Base-by-base conservation (phyloP, 768 basidiomycete species). In the Boletus bicolor region DNA sequence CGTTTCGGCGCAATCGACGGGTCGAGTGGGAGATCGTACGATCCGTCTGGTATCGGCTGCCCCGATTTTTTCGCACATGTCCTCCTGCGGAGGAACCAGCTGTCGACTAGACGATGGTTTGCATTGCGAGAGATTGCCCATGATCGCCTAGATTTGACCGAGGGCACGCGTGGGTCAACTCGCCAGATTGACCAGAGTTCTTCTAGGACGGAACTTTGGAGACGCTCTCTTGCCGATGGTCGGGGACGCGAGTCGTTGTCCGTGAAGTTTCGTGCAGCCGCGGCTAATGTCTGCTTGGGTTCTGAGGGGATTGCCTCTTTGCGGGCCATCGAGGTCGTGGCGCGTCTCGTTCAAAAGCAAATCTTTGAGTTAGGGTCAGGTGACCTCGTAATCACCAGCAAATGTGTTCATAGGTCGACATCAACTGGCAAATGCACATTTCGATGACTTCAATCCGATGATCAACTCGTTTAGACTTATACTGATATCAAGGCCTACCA, bases 151-250 rank as follows among this genome's bases (percentile, higher is more conserved):
- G 71, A 70, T 28, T 49, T 54, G 35, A 69, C 9, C 3, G 71
- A 63, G 32, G 69, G 69, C 4, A 70, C 58, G 39, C 71, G 69
- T 9, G 61, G 68, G 49, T 73, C 47, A 8, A 56, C 47, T 39
- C 35, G 61, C 69, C 71, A 70, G 39, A 70, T 70, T 5, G 51
- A 61, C 67, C 67, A 69, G 24, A 70, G 71, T 17, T 70, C 69
- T 41, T 53, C 32, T 19, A 69, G 55, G 39, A 58, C 44, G 1
- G 53, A 52, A 19, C 14, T n/a, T 17, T 37, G 2, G 42, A 67
- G 61, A 45, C 45, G 52, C 19, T 66, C 64, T 43, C 49, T 56
- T 12, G 12, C 26, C 7, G 26, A 41, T 21, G 44, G 64, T 26
- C 35, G 38, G 36, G 34, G 55, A 26, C 53, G 62, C 21, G 36